phyloP scores from a whole-genome alignment of 2,329 filamentous ascomycete species.

The Didymella sp. region DNA sequence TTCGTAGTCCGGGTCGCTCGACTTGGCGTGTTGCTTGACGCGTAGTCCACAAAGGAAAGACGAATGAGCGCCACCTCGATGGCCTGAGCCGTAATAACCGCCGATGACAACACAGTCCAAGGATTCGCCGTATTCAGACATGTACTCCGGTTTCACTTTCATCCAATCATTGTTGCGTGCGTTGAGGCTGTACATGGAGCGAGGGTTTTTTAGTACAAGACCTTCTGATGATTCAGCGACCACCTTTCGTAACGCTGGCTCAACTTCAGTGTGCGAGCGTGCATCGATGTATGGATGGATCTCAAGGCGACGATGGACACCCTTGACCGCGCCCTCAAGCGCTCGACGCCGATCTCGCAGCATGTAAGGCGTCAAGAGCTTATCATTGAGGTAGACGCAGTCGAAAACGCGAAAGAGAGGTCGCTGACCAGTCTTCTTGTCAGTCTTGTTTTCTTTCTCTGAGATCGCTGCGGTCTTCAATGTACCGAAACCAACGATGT shows the following conservation, averaged over 20 bases:
- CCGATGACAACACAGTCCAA: slow-evolving; percentile 90
- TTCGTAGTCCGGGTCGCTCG: slow-evolving; percentile 64
- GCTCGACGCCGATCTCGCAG: slow-evolving; percentile 80
- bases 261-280: slow-evolving; percentile 73
- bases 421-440: slow-evolving; percentile 64
- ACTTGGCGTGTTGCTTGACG: slow-evolving; percentile 71
- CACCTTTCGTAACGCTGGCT: slow-evolving; percentile 78
- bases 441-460: slow-evolving; percentile 75
- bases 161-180: slow-evolving; percentile 96
- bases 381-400: slow-evolving; percentile 85
- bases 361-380: slow-evolving; percentile 79
- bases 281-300: slow-evolving; percentile 76
- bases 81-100: slow-evolving; percentile 89
- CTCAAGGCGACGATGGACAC: slow-evolving; percentile 79
- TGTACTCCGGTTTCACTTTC: slow-evolving; percentile 98
- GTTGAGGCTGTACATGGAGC: slow-evolving; percentile 84
- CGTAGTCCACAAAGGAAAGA: slow-evolving; percentile 91
- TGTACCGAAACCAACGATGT: slow-evolving; percentile 87
- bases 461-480: slow-evolving; percentile 88
- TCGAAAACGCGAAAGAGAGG: slow-evolving; percentile 90
- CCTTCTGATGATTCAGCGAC: slow-evolving; percentile 89
- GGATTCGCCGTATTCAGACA: slow-evolving; percentile 93
- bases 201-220: slow-evolving; percentile 90
- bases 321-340: slow-evolving; percentile 72
- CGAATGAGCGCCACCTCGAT: slow-evolving; percentile 79